Evolutionary conservation across 75 land plant genomes (phyloP), one percentile per base, ranked within the genome.

Genomic region (Pinus albicaulis): DNA sequence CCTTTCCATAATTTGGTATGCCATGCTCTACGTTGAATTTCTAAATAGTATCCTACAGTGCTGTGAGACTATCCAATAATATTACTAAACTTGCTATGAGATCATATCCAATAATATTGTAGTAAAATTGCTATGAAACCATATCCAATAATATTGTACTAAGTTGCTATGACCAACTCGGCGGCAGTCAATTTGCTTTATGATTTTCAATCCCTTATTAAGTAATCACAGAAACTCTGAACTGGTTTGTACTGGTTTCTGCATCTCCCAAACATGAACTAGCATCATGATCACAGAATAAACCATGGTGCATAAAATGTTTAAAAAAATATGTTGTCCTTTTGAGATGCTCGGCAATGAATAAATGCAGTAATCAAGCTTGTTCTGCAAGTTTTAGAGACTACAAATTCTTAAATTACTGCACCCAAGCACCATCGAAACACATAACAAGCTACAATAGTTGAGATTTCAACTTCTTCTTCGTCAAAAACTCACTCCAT

Each of bases 381-480:
- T 31, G 71, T 48, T 48, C 53, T 52, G 41, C 24, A 34, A 41
- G 14, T n/a, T 17, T 19, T 20, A 68, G n/a, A 20, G 1, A 68
- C 10, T n/a, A 36, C 3, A 68, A 64, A 68, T 41, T 38, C 41
- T 68, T n/a, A 41, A 68, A 20, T 68, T 7, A 3, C 23, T 20
- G 11, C 8, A 19, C 48, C n/a, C 41, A 28, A 68, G 11, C 38
- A 19, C 23, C n/a, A 68, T 19, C 6, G 71, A 64, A 64, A 16
- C n/a, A 68, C 52, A n/a, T 36, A 38, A 20, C n/a, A 7, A 73
- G 58, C 52, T 75, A 79, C 72, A 85, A 6, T 14, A 75, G 69
- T 75, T 82, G 58, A 48, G 62, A 57, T n/a, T 75, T 85, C 34
- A 85, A 28, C 52, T 85, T 85, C 86, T 82, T 85, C 56, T 74